phyloP scores from a whole-genome alignment of 2,329 filamentous ascomycete species.

The Neodidymelliopsis sp. region DNA sequence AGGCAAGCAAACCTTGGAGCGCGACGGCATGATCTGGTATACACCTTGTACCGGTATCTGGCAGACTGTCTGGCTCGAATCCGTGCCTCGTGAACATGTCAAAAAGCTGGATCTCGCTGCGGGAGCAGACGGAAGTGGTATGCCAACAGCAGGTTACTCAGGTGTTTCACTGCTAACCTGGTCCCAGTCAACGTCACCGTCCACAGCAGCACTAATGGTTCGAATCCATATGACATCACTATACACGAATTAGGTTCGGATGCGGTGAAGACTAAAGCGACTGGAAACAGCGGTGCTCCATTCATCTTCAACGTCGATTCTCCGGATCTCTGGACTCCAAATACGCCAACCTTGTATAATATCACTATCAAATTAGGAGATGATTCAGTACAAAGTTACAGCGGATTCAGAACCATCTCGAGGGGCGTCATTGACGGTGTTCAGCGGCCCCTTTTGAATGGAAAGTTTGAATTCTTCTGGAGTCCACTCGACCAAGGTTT shows the following conservation, averaged over 20 bases:
- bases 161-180: conserved; percentile 20
- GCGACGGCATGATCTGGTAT: conserved; percentile 71
- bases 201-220: conserved; percentile 53
- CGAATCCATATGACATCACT: conserved; percentile 48
- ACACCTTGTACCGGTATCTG: conserved; percentile 77
- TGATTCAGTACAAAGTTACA: conserved; percentile 70
- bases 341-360: conserved; percentile 69
- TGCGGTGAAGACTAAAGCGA: conserved; percentile 53
- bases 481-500: conserved; percentile 75
- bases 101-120: conserved; percentile 67
- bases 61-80: conserved; percentile 76
- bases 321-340: conserved; percentile 70
- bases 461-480: conserved; percentile 72
- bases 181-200: conserved; percentile 63
- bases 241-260: conserved; percentile 47
- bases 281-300: conserved; percentile 56
- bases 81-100: conserved; percentile 65
- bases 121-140: conserved; percentile 45
- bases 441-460: conserved; percentile 70
- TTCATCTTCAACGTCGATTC: conserved; percentile 65
- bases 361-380: conserved; percentile 62
- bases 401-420: conserved; percentile 71
- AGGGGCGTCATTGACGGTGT: conserved; percentile 65
- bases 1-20: conserved; percentile 68
- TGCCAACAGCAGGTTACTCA: not conserved